A percentile compares a stretch with the other conserved stretches of the same genome.
Evolutionary conservation across 257 asterid species (phyloP).

Genomic region (Solanum ossicruentum): DNA sequence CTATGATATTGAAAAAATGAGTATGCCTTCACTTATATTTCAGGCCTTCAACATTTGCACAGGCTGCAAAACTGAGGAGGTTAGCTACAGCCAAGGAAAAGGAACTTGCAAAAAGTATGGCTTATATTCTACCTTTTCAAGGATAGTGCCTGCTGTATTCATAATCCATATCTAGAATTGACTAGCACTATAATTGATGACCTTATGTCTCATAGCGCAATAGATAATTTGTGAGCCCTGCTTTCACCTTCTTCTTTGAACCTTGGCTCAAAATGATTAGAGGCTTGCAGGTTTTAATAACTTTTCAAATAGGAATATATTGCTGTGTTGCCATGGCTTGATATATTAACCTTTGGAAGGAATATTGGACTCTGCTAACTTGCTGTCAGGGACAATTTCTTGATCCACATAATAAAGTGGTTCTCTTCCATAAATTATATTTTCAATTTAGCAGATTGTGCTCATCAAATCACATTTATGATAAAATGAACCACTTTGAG

Average conservation of each 20-base stretch:
- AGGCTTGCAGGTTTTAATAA: background rate
- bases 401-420: background rate
- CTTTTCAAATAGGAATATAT: background rate
- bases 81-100: conserved; percentile 83
- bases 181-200: background rate
- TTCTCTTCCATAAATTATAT: background rate
- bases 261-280: background rate
- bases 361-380: background rate
- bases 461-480: background rate
- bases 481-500: background rate
- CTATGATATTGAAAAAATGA: background rate
- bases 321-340: background rate
- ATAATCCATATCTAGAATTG: background rate
- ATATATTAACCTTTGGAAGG: background rate
- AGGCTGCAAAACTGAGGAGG: conserved; percentile 89
- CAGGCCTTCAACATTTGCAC: conserved; percentile 99
- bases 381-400: background rate
- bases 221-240: background rate
- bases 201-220: background rate
- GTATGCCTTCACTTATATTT: conserved; percentile 1
- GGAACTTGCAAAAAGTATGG: conserved; percentile 70
- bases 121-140: background rate
- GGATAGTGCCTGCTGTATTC: background rate
- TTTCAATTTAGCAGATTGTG: background rate
- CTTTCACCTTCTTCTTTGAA: background rate